phyloP scores from a whole-genome alignment of 2,329 filamentous ascomycete genomes.

The Cordyceps javanica region DNA sequence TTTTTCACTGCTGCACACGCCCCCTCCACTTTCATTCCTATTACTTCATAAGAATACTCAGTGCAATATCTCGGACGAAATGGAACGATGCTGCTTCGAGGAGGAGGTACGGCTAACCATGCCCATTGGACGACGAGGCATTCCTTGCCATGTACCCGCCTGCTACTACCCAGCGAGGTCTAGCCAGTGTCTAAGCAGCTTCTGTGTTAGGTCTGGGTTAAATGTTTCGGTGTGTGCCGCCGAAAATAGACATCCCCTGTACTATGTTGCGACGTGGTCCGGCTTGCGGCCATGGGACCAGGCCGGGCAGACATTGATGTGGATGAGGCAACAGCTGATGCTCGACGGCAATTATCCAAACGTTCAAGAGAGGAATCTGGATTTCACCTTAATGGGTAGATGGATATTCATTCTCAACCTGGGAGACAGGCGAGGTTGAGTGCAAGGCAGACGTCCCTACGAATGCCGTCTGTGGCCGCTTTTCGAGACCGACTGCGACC shows the following conservation, averaged over 20 bases:
- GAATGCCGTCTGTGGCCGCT: not conserved
- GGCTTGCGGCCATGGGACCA: not conserved
- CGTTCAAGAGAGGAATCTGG: too few species aligned
- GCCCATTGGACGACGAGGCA: not conserved
- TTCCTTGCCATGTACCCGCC: not conserved
- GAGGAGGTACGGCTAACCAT: not conserved
- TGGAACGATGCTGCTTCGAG: not conserved
- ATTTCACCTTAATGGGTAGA: not conserved
- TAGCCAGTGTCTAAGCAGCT: not conserved
- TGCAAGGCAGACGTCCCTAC: not conserved
- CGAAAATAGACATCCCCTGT: not conserved
- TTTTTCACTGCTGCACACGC: slow-evolving; percentile 9
- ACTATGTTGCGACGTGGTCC: not conserved
- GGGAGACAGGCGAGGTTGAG: slow-evolving; percentile 8
- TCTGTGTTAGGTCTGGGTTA: not conserved
- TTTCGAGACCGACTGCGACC: not conserved
- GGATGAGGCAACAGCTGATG: not conserved
- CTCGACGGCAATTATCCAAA: not conserved
- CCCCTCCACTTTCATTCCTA: not conserved
- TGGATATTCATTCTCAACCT: not conserved
- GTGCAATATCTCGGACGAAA: not conserved
- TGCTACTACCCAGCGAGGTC: not conserved
- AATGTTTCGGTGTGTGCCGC: not conserved
- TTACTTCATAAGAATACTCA: too few species aligned
- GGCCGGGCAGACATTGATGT: not conserved